A percentile compares a stretch with the other conserved stretches of the same genome.
Conservation (phyloP, 2,329 filamentous ascomycete genomes). For the Stachybotrys chlorohalonatus region DNA sequence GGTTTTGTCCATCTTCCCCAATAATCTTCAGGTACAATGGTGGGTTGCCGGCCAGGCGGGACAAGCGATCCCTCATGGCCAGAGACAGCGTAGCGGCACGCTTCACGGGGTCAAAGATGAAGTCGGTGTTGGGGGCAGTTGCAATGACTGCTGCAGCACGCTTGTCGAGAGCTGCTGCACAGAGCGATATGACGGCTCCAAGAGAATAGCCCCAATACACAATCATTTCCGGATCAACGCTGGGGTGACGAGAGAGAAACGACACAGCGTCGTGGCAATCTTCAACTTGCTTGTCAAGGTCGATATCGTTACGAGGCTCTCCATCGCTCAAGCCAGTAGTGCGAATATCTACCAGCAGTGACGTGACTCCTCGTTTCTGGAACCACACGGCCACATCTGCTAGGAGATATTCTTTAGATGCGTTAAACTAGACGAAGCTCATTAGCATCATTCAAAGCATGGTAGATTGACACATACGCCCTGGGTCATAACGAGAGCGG, state of each 20-base stretch:
- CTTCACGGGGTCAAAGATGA: constrained; percentile 10
- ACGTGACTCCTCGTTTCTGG: constrained; percentile 21
- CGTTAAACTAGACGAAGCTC: constrained; percentile 8
- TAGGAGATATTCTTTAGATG: constrained; percentile 20
- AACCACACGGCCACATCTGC: constrained; percentile 21
- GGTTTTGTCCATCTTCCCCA: no score
- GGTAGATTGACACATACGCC: constrained; percentile 9
- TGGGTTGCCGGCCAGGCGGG: constrained; percentile 25
- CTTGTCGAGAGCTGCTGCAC: constrained; percentile 17
- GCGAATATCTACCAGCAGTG: constrained; percentile 26
- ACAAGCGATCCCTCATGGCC: constrained; percentile 26
- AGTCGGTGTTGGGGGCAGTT: not conserved
- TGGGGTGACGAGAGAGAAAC: constrained; percentile 31
- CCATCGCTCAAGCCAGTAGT: constrained; percentile 26
- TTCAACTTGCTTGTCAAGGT: constrained; percentile 20
- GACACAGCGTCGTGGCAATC: constrained; percentile 27
- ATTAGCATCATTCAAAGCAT: not conserved
- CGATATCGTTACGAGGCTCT: constrained; percentile 24
- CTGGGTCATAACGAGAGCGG: constrained; percentile 18
- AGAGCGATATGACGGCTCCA: constrained; percentile 14
- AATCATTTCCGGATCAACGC: constrained; percentile 20
- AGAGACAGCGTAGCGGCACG: no score
- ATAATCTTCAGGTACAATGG: no score
- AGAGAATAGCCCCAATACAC: constrained; percentile 21
- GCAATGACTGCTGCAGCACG: constrained; percentile 12